phyloP scores from a whole-genome alignment of 192 early-diverging fungal species.

The Coemansia asiatica region DNA sequence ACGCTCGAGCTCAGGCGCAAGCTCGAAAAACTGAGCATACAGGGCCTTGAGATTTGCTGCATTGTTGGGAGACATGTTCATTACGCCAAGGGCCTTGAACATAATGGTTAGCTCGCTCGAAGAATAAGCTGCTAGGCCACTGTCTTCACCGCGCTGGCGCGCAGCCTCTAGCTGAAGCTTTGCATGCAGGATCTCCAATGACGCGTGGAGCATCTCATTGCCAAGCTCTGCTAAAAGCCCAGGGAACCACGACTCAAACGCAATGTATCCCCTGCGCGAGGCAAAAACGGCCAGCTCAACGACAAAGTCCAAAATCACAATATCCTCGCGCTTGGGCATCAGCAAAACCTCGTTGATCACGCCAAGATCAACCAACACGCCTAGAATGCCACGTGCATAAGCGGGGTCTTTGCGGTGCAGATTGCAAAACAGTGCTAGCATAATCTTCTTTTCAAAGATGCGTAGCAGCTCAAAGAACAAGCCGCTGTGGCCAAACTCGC shows the following conservation, averaged over 20 bases:
- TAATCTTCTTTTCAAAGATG: conserved; percentile 50
- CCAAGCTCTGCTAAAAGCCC: conserved; percentile 49
- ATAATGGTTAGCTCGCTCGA: conserved; percentile 48
- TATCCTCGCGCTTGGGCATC: conserved; percentile 52
- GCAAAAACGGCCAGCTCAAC: conserved; percentile 56
- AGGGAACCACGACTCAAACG: conserved; percentile 55
- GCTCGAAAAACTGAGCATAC: conserved; percentile 50
- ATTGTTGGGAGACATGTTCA: conserved; percentile 53
- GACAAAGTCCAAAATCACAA: conserved; percentile 55
- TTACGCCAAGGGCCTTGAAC: conserved; percentile 40
- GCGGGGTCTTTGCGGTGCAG: conserved; percentile 49
- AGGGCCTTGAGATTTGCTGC: conserved; percentile 56
- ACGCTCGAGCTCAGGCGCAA: conserved; percentile 40
- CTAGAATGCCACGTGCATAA: conserved; percentile 39
- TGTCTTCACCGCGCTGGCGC: conserved; percentile 53
- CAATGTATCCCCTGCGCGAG: conserved; percentile 49
- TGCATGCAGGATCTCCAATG: conserved; percentile 52
- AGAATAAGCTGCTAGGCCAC: conserved; percentile 28
- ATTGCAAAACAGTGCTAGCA: conserved; percentile 54
- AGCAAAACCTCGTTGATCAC: conserved; percentile 46
- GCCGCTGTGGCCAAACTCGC: conserved; percentile 31
- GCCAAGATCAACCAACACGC: conserved; percentile 45
- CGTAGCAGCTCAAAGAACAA: conserved; percentile 58
- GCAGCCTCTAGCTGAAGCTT: conserved; percentile 55
- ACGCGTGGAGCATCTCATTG: conserved; percentile 49